These are phyloP conservation scores for Musa troglodytarum DNA, from an alignment of 176 grass and related monocot species.

Conservation along the genomic window DNA sequence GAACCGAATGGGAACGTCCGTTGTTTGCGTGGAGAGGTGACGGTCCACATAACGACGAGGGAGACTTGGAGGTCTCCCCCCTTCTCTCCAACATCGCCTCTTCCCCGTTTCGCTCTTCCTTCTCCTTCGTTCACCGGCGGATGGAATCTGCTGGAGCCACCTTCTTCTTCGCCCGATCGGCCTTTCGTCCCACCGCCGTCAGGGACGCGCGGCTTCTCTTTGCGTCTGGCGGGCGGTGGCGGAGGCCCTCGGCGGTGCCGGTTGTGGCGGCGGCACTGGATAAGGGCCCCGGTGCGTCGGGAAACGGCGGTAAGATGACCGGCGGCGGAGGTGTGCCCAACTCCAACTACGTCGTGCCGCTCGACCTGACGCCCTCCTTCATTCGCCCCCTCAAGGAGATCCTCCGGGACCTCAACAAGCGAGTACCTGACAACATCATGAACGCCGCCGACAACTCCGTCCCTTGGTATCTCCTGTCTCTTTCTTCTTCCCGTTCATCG, in stretches of 20 bases:
- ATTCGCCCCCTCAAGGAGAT: constrained; percentile 91
- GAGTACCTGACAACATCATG: constrained; percentile 98
- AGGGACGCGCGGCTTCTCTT: neutral
- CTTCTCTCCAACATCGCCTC: too few relatives aligned
- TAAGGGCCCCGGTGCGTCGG: constrained; percentile 30
- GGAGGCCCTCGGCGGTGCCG: constrained; percentile 6
- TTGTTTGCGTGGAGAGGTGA: too few relatives aligned
- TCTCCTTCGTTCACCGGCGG: neutral
- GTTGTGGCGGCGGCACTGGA: constrained; percentile 29
- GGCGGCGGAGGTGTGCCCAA: constrained; percentile 47
- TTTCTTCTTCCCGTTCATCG: neutral
- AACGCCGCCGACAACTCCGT: constrained; percentile 51
- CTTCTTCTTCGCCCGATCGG: neutral
- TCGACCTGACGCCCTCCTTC: constrained; percentile 61
- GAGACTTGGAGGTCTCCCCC: too few relatives aligned
- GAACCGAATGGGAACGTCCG: too few relatives aligned
- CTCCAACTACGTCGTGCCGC: constrained; percentile 94
- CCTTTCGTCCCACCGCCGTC: neutral
- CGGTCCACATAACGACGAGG: too few relatives aligned
- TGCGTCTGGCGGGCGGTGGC: neutral
- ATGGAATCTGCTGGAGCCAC: neutral
- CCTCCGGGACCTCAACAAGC: constrained; percentile 96
- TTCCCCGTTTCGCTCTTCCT: too few relatives aligned
- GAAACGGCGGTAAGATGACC: neutral
- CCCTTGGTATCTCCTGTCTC: constrained; percentile 42